A percentile compares a stretch with the other conserved stretches of the same genome.
Evolutionary conservation across 768 basidiomycete species (phyloP).

Genomic region (Coprinellus micaceus): DNA sequence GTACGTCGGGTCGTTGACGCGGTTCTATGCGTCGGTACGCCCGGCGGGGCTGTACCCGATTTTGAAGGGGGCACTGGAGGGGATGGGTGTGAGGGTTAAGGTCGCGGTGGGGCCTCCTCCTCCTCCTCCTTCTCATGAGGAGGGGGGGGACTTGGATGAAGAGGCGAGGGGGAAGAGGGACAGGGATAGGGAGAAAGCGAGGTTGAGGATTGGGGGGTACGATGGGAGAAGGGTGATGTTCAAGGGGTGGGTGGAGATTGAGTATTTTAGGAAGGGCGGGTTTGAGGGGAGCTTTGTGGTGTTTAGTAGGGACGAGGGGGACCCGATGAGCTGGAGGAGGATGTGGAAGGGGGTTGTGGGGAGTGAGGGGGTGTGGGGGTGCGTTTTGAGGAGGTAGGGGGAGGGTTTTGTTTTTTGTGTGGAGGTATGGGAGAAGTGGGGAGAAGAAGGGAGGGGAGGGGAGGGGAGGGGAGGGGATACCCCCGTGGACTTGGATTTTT

Average conservation of each 20-base stretch:
- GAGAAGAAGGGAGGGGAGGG: no score
- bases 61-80: no score
- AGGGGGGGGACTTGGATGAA: neutral
- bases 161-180: neutral
- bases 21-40: conserved; percentile 67
- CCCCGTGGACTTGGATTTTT: no score
- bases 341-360: conserved; percentile 65
- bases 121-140: no score
- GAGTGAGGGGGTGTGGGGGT: conserved; percentile 50
- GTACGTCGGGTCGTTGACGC: conserved; percentile 73
- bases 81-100: conserved; percentile 52
- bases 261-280: conserved; percentile 50
- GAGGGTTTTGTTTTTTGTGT: no score
- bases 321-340: conserved; percentile 66
- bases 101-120: conserved; percentile 7
- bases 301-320: conserved; percentile 66
- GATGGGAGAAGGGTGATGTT: conserved; percentile 61
- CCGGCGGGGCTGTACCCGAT: conserved; percentile 50
- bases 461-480: no score
- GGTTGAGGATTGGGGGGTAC: conserved; percentile 62
- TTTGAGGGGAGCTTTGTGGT: conserved; percentile 60
- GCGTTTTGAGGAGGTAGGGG: conserved; percentile 49
- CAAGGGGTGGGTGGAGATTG: conserved; percentile 75
- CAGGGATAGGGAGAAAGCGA: conserved; percentile 18
- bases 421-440: no score